Evolutionary conservation across 208 protist species (phyloP).

Genomic region (Trypanosoma rangeli): DNA sequence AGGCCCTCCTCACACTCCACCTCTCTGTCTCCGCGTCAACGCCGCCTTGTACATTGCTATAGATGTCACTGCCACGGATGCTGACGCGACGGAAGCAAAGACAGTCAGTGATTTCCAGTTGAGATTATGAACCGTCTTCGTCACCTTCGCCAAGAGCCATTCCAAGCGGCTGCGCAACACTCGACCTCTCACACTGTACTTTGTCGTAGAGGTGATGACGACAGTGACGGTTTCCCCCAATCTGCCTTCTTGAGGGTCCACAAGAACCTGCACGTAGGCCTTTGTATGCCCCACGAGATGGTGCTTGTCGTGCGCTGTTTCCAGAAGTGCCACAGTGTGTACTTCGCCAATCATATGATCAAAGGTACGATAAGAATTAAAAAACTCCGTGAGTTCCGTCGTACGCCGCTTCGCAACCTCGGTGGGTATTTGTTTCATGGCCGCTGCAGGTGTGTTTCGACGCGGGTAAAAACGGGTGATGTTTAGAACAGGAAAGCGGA

Average conservation of each 20-base stretch:
- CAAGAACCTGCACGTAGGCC: conserved; percentile 58
- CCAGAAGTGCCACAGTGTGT: conserved; percentile 44
- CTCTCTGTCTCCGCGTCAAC: not conserved
- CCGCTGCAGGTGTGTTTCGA: conserved; percentile 77
- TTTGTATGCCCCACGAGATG: conserved; percentile 70
- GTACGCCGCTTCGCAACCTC: conserved; percentile 40
- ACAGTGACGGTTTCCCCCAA: conserved; percentile 38
- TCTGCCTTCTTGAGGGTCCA: conserved; percentile 34
- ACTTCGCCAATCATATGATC: conserved; percentile 36
- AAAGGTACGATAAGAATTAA: conserved; percentile 48
- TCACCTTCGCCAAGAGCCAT: not conserved
- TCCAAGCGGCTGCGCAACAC: conserved; percentile 22
- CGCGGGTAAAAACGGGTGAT: conserved; percentile 91
- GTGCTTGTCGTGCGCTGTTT: conserved; percentile 52
- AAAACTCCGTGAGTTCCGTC: conserved; percentile 39
- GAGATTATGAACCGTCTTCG: not conserved
- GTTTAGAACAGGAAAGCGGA: conserved; percentile 67
- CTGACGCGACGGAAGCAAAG: not conserved
- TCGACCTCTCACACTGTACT: conserved; percentile 36
- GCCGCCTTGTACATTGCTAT: not conserved
- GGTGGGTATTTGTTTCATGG: conserved; percentile 55
- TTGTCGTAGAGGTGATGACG: conserved; percentile 30
- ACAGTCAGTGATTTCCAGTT: not conserved
- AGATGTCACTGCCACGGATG: not conserved
- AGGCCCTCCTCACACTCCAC: not conserved